phyloP scores from a whole-genome alignment of 805 yeast genomes.

The Yueomyces sp. region DNA sequence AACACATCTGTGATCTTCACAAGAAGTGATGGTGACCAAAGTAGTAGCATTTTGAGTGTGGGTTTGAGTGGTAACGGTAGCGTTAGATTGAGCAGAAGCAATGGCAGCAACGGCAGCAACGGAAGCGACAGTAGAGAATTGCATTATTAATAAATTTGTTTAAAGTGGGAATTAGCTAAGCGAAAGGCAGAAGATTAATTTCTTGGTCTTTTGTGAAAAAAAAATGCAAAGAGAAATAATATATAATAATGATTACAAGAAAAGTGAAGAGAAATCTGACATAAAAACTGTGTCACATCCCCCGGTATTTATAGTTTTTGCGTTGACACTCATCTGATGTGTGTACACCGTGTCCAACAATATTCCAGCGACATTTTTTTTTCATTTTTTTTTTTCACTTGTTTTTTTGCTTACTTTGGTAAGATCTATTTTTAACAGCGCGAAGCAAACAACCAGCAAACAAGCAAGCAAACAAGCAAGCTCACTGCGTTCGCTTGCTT shows the following conservation, averaged over 20 bases:
- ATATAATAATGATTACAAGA: too few relatives aligned
- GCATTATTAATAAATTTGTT: neutral
- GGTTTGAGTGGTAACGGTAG: conserved; percentile 5
- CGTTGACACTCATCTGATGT: too few relatives aligned
- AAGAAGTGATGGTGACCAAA: conserved; percentile 25
- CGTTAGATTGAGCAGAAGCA: conserved; percentile 12
- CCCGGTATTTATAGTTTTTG: too few relatives aligned
- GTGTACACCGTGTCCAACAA: too few relatives aligned
- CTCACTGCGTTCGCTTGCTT: too few relatives aligned
- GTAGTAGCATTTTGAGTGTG: conserved; percentile 16
- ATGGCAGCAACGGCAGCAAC: conserved; percentile 4
- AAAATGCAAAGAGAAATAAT: too few relatives aligned
- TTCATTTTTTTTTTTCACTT: too few relatives aligned
- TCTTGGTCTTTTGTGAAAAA: neutral
- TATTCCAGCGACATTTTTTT: too few relatives aligned
- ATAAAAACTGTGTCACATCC: too few relatives aligned
- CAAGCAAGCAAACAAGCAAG: neutral
- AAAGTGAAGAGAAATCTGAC: too few relatives aligned
- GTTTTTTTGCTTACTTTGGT: too few relatives aligned
- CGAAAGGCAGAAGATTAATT: neutral
- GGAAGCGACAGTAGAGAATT: conserved; percentile 15
- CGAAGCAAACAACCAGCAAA: neutral
- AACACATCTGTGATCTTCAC: conserved; percentile 21
- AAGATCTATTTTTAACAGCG: too few relatives aligned
- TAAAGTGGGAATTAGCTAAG: neutral